Conservation (phyloP, 2,329 filamentous ascomycete species). For the Neonectria punicea region DNA sequence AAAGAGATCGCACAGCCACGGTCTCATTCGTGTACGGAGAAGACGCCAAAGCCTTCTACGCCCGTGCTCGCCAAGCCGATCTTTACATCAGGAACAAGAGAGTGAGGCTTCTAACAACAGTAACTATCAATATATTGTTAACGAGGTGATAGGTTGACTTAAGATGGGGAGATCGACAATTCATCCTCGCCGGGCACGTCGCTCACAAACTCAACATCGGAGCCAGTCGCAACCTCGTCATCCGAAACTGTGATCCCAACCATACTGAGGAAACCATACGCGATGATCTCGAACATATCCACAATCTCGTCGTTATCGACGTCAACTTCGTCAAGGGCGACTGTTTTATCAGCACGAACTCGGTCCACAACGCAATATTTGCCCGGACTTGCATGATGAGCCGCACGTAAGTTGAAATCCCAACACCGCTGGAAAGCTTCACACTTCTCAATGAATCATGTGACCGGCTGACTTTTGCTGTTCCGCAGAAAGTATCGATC, state of each 20-base stretch:
- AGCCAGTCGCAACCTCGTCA: conserved; percentile 78
- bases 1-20: conserved; percentile 67
- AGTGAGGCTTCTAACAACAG: conserved; percentile 56
- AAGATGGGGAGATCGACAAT: conserved; percentile 78
- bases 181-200: conserved; percentile 70
- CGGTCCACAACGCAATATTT: conserved; percentile 78
- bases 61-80: conserved; percentile 71
- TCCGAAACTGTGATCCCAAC: conserved; percentile 66
- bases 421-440: neutral
- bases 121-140: neutral
- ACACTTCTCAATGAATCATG: neutral
- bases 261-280: conserved; percentile 74
- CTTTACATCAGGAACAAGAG: conserved; percentile 76
- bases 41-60: conserved; percentile 72
- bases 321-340: conserved; percentile 68
- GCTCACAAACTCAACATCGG: conserved; percentile 71
- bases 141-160: conserved; percentile 67
- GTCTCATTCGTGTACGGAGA: conserved; percentile 76
- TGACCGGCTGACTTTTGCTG: conserved; percentile 43
- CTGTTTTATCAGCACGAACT: conserved; percentile 79
- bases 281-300: conserved; percentile 83
- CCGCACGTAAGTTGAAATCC: conserved; percentile 54
- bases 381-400: conserved; percentile 83
- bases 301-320: conserved; percentile 78
- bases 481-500: conserved; percentile 71